Evolutionary conservation across 805 yeast species (phyloP).

Genomic region (Dipodascopsis tothii): DNA sequence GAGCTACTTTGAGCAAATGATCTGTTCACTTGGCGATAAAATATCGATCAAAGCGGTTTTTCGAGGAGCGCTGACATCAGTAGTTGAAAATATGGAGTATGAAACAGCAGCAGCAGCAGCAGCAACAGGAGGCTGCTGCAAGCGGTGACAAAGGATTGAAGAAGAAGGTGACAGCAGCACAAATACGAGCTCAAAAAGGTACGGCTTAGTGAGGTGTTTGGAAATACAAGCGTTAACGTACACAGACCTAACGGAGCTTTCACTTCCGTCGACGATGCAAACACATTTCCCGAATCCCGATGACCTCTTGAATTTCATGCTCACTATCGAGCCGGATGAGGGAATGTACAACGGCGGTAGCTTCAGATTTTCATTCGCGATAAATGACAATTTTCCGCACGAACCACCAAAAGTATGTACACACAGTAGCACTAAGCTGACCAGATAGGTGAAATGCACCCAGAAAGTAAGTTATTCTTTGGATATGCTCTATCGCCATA

Average conservation of each 20-base stretch:
- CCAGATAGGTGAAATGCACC: conserved; percentile 26
- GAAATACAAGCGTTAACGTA: background rate
- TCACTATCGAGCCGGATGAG: conserved; percentile 56
- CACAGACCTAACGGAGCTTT: conserved; percentile 57
- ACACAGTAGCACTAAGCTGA: background rate
- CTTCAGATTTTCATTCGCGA: conserved; percentile 60
- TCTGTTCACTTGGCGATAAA: too few relatives aligned
- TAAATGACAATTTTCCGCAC: conserved; percentile 75
- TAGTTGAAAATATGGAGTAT: conserved; percentile 54
- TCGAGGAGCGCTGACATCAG: background rate
- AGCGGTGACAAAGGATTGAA: conserved; percentile 25
- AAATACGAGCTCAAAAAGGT: conserved; percentile 60
- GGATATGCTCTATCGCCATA: background rate
- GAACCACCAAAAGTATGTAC: conserved; percentile 74
- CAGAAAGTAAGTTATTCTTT: conserved; percentile 23
- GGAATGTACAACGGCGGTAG: conserved; percentile 65
- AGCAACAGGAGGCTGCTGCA: conserved; percentile 33
- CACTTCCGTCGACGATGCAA: conserved; percentile 51
- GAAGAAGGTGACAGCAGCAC: conserved; percentile 51
- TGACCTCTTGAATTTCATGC: conserved; percentile 55
- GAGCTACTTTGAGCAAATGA: too few relatives aligned
- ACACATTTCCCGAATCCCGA: conserved; percentile 45
- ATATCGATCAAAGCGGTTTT: too few relatives aligned
- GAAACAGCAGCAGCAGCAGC: conserved; percentile 50
- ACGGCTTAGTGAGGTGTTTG: conserved; percentile 25